Evolutionary conservation across 164 flowering plant genomes (phyloP).

Genomic region (Tetrastigma voinierianum): DNA sequence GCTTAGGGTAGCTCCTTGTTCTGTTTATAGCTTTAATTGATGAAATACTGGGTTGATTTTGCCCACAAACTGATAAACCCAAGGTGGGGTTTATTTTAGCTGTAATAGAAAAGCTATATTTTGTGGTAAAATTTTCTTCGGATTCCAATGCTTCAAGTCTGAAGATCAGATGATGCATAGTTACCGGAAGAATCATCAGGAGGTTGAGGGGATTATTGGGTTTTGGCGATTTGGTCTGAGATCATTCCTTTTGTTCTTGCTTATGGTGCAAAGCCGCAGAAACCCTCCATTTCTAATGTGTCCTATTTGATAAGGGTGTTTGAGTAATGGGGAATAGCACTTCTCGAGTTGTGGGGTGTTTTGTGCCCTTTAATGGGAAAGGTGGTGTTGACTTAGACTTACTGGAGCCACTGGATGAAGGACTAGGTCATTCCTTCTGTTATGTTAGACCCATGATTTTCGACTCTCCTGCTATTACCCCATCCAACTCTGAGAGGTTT

Average conservation of each 20-base stretch:
- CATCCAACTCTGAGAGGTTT: conserved; percentile 66
- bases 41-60: background rate
- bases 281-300: conserved; percentile 17
- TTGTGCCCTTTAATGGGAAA: conserved; percentile 31
- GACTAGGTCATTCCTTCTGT: conserved; percentile 71
- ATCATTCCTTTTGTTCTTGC: conserved; percentile 14
- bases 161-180: conserved; percentile 20
- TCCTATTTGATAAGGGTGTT: background rate
- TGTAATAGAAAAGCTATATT: too few species aligned
- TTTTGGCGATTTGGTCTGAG: conserved; percentile 11
- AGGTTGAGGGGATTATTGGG: conserved; percentile 20
- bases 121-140: background rate
- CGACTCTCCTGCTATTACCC: conserved; percentile 58
- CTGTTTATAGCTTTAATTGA: background rate
- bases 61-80: background rate
- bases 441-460: conserved; percentile 57
- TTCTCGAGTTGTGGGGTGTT: conserved; percentile 39
- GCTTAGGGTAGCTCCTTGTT: background rate
- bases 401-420: conserved; percentile 66
- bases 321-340: conserved; percentile 33
- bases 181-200: conserved; percentile 7
- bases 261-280: conserved; percentile 21
- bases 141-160: conserved; percentile 11
- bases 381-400: conserved; percentile 35
- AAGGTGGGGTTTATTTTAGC: background rate